Percentiles rank a stretch among this genome's conserved stretches.
Conservation (phyloP, 257 asterid genomes). For the Solanum lignicaule region DNA sequence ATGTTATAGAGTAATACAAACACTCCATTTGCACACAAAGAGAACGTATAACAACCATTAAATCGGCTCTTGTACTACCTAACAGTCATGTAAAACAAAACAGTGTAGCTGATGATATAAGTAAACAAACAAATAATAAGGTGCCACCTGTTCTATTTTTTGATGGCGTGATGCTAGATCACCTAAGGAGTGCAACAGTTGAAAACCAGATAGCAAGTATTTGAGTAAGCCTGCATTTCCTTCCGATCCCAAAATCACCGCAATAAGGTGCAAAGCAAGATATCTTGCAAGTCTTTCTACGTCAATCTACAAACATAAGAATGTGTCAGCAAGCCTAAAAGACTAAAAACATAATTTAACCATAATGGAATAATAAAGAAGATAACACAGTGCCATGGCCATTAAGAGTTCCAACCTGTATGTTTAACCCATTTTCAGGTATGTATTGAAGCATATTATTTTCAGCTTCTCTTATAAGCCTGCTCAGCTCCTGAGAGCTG, state of each 20-base stretch:
- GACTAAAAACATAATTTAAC: neutral
- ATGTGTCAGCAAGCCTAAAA: neutral
- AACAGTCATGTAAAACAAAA: neutral
- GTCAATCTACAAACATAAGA: slow-evolving; percentile 54
- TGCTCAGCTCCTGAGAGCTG: slow-evolving; percentile 67
- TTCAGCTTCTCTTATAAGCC: slow-evolving; percentile 72
- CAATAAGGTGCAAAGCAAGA: slow-evolving; percentile 85
- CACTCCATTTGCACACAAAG: neutral
- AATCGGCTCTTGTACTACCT: neutral
- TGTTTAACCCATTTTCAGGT: slow-evolving; percentile 50
- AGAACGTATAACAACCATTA: neutral
- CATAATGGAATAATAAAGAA: neutral
- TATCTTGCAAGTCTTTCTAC: slow-evolving; percentile 68
- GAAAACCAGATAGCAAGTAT: slow-evolving; percentile 86
- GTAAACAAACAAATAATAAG: neutral
- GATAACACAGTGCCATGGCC: neutral
- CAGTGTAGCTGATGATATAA: neutral
- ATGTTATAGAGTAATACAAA: neutral
- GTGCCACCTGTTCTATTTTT: slow-evolving; percentile 67
- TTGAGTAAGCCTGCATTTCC: slow-evolving; percentile 57
- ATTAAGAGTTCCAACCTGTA: slow-evolving; percentile 44
- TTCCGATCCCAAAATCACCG: slow-evolving; percentile 74
- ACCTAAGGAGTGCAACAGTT: slow-evolving; percentile 72
- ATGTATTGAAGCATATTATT: slow-evolving; percentile 41
- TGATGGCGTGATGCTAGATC: slow-evolving; percentile 88